Percentiles rank a stretch among this genome's conserved stretches.
These are phyloP conservation scores for Kwoniella europaea DNA, from an alignment of 768 basidiomycete species.

Conservation along the genomic window DNA sequence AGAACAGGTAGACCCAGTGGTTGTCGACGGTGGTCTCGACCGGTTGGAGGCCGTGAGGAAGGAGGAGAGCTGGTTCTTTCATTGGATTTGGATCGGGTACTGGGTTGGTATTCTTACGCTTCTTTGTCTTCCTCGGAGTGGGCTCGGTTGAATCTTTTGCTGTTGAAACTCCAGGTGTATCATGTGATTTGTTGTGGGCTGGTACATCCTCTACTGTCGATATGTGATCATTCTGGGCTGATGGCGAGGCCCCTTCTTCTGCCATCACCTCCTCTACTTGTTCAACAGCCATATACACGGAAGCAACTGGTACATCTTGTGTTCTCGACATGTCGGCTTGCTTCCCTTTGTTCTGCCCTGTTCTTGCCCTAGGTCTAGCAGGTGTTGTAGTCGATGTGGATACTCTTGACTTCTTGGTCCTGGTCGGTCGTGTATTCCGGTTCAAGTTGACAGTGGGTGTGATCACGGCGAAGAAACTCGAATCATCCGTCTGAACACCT, in stretches of 20 bases:
- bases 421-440: too few species aligned
- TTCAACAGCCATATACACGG: too few species aligned
- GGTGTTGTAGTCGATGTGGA: too few species aligned
- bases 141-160: background rate
- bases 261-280: too few species aligned
- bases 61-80: slow-evolving; percentile 20
- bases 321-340: too few species aligned
- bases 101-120: background rate
- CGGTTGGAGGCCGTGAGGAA: slow-evolving; percentile 27
- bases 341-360: too few species aligned
- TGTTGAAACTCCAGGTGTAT: background rate
- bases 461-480: background rate
- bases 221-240: too few species aligned
- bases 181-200: background rate
- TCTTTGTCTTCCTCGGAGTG: background rate
- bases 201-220: too few species aligned
- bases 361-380: too few species aligned
- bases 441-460: background rate
- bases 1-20: slow-evolving; percentile 36
- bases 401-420: too few species aligned
- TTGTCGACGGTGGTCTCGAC: slow-evolving; percentile 25
- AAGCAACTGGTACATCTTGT: too few species aligned
- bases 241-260: too few species aligned
- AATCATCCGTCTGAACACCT: background rate
- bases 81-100: background rate